A percentile compares a stretch with the other conserved stretches of the same genome.
These are phyloP conservation scores for Aquilaria sinensis DNA, from an alignment of 345 rosid species.

Conservation along the genomic window DNA sequence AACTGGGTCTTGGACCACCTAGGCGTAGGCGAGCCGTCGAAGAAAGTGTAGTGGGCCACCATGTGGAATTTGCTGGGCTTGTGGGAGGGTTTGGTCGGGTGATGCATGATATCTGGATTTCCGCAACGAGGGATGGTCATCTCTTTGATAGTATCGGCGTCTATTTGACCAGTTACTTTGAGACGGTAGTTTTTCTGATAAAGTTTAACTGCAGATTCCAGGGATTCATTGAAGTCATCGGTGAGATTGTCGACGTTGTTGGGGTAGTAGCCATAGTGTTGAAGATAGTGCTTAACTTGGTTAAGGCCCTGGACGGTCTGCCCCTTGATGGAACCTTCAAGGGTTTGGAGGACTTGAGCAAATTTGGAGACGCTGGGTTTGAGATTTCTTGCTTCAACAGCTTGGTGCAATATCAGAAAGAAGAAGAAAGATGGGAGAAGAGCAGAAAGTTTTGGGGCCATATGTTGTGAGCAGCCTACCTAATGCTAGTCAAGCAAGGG, in stretches of 20 bases:
- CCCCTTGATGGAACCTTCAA: constrained; percentile 30
- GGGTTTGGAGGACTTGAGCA: constrained; percentile 13
- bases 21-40: constrained; percentile 9
- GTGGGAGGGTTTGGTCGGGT: not conserved
- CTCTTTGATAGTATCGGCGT: constrained; percentile 11
- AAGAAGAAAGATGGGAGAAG: too few relatives aligned
- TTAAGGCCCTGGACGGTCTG: constrained; percentile 23
- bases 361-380: too few relatives aligned
- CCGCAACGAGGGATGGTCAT: constrained; percentile 37
- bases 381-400: too few relatives aligned
- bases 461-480: too few relatives aligned
- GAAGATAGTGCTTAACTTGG: constrained; percentile 23
- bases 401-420: too few relatives aligned
- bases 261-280: constrained; percentile 29
- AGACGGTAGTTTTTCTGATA: constrained; percentile 28
- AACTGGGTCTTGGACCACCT: constrained; percentile 26
- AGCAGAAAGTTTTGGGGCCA: too few relatives aligned
- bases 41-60: constrained; percentile 20
- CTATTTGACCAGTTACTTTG: constrained; percentile 19
- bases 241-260: constrained; percentile 1
- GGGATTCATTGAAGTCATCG: constrained; percentile 24
- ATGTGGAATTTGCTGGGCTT: constrained; percentile 10
- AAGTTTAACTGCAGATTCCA: constrained; percentile 28
- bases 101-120: constrained; percentile 23
- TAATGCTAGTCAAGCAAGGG: too few relatives aligned